These are phyloP conservation scores for Macrophomina tecta DNA, from an alignment of 2,329 filamentous ascomycete genomes.

Conservation along the genomic window DNA sequence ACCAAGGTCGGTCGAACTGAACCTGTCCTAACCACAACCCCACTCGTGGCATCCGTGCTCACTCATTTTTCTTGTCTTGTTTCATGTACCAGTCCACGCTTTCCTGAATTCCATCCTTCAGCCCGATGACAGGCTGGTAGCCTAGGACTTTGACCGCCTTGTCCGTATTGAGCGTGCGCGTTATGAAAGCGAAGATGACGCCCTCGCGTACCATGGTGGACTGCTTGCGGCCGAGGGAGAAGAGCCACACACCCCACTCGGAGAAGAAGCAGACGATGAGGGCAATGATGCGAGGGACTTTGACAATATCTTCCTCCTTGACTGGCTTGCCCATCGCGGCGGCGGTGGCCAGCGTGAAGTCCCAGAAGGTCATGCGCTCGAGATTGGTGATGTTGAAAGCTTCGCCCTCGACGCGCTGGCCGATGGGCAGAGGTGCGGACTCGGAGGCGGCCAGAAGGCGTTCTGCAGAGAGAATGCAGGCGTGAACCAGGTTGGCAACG, in stretches of 20 bases:
- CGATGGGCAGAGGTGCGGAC: constrained; percentile 17
- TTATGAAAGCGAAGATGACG: constrained; percentile 27
- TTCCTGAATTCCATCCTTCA: constrained; percentile 28
- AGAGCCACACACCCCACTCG: constrained; percentile 29
- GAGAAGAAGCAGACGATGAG: constrained; percentile 20
- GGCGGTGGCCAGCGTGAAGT: constrained; percentile 12
- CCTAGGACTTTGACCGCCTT: constrained; percentile 27
- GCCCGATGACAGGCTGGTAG: constrained; percentile 25
- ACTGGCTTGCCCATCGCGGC: constrained; percentile 27
- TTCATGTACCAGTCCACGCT: constrained; percentile 29
- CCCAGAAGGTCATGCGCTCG: constrained; percentile 32
- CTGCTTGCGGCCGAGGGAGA: constrained; percentile 29
- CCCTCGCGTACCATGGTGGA: constrained; percentile 24
- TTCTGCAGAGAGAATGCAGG: constrained; percentile 30
- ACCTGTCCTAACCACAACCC: neutral
- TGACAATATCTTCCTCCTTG: neutral
- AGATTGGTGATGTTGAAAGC: constrained; percentile 32
- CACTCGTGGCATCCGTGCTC: neutral
- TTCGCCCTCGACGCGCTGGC: constrained; percentile 31
- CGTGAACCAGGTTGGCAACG: constrained; percentile 29
- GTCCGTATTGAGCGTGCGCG: constrained; percentile 28
- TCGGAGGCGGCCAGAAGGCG: constrained; percentile 28
- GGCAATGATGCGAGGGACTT: constrained; percentile 25
- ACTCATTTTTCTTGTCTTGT: constrained; percentile 1
- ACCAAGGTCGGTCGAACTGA: too few species aligned